These are phyloP conservation scores for Mucuna pruriens DNA, from an alignment of 306 rosid genomes.

Conservation along the genomic window DNA sequence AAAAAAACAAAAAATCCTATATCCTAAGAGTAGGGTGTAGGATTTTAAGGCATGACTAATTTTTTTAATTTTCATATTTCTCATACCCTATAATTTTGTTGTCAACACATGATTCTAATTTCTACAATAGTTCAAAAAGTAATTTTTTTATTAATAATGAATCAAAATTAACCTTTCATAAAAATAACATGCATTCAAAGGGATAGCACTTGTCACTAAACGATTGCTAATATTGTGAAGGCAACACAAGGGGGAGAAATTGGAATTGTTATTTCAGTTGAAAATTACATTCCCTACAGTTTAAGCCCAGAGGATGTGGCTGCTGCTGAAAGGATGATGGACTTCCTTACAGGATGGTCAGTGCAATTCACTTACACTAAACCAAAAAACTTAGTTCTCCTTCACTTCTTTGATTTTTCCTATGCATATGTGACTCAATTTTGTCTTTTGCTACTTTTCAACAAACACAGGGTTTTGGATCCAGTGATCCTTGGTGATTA, in stretches of 20 bases:
- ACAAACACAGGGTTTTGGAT: constrained; percentile 33
- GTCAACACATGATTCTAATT: neutral
- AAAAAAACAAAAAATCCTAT: neutral
- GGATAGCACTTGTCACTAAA: too few relatives aligned
- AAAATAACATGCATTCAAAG: neutral
- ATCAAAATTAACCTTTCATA: neutral
- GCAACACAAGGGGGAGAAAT: constrained; percentile 51
- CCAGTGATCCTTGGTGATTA: constrained; percentile 41
- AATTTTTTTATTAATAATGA: too few relatives aligned
- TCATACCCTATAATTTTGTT: neutral
- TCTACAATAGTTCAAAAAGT: neutral
- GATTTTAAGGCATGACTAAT: neutral
- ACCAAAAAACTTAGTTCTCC: neutral
- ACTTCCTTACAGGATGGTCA: constrained; percentile 49
- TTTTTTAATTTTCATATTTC: neutral
- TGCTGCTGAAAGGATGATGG: constrained; percentile 42
- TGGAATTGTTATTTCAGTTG: constrained; percentile 39
- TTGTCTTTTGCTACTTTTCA: neutral
- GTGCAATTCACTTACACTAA: too few relatives aligned
- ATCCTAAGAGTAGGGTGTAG: neutral
- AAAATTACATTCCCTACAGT: constrained; percentile 36
- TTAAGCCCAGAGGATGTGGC: constrained; percentile 37
- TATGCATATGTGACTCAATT: neutral
- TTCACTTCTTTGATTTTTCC: too few relatives aligned
- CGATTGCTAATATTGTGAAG: constrained; percentile 15